Base-by-base conservation (phyloP, 257 asterid genomes). In the Nicotiana otophora region DNA sequence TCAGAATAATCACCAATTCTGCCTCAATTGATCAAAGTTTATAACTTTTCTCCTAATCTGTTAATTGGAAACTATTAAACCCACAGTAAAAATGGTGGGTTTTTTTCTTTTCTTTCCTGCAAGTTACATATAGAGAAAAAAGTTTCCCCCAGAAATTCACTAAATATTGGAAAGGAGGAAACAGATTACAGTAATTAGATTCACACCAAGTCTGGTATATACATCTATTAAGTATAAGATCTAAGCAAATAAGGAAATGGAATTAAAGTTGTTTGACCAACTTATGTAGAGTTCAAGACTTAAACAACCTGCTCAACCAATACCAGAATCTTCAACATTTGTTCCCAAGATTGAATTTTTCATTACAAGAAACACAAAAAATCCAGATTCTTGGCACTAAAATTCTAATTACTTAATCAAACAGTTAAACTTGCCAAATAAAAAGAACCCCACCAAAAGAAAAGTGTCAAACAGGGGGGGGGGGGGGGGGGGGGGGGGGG, bases 71-170 rank as follows among this genome's bases (percentile, higher is more conserved):
- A 12, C 89, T 81, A 86, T 85, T 16, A 81, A 88, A 78, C 97
- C 97, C 99, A 89, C 94, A 88, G 88, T 81, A 91, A 93, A 94
- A 94, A 81, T 72, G 84, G 88, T 86, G 93, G 92, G 87, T 0
- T 46, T 1, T 1, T 23, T 28, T 79, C 8, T 75, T 75, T 72
- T 15, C n/a, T 17, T 42, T 42, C 3, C 33, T 57, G 76, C 67
- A 78, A 87, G 81, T 84, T 84, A 85, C 65, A 65, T 51, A 15
- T 74, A 46, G 54, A 65, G 42, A 82, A 86, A 74, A 33, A 68
- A 86, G 36, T 68, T 23, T 81, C 85, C 89, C 82, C 83, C 76
- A 65, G 78, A 86, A 86, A 81, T 8, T 42, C 88, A 87, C 91
- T 89, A 65, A 88, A 57, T 86, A 84, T 70, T 66, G 82, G 83